phyloP scores from a whole-genome alignment of 352 stramenopile species.

The Phytophthora agathidicida region DNA sequence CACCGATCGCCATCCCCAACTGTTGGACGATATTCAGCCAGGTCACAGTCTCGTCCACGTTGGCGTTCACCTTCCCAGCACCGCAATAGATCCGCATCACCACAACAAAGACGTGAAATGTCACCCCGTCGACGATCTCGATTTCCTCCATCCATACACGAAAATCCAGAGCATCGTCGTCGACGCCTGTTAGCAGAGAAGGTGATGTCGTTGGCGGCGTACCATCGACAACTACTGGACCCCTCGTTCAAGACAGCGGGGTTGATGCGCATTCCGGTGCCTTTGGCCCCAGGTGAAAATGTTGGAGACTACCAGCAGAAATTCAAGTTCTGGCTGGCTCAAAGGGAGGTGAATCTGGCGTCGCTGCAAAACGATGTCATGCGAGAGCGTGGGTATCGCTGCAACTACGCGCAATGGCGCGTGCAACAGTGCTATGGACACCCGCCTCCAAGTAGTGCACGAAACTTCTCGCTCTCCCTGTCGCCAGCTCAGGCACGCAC shows the following conservation, averaged over 20 bases:
- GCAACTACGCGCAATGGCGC: conserved; percentile 24
- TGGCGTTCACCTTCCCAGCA: conserved; percentile 14
- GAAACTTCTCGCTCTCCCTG: background rate
- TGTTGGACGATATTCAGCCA: background rate
- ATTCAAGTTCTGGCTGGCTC: conserved; percentile 35
- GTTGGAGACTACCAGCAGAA: conserved; percentile 27
- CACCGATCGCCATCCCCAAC: conserved; percentile 3
- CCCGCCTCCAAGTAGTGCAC: background rate
- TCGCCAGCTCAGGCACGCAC: background rate
- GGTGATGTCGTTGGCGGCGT: conserved; percentile 23
- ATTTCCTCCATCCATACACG: conserved; percentile 17
- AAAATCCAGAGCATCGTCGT: conserved; percentile 8
- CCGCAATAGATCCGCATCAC: conserved; percentile 17
- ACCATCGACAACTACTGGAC: conserved; percentile 6
- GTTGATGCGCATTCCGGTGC: conserved; percentile 22
- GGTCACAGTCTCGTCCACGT: conserved; percentile 9
- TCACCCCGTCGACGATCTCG: conserved; percentile 16
- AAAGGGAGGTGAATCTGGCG: conserved; percentile 17
- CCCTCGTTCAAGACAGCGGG: conserved; percentile 7
- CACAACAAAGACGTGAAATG: conserved; percentile 2
- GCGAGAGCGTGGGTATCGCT: conserved; percentile 24
- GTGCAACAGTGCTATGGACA: conserved; percentile 10
- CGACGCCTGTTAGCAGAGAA: conserved; percentile 18
- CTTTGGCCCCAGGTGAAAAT: conserved; percentile 9
- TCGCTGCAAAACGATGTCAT: conserved; percentile 10